phyloP scores from a whole-genome alignment of 345 rosid genomes.

The Populus ilicifolia region DNA sequence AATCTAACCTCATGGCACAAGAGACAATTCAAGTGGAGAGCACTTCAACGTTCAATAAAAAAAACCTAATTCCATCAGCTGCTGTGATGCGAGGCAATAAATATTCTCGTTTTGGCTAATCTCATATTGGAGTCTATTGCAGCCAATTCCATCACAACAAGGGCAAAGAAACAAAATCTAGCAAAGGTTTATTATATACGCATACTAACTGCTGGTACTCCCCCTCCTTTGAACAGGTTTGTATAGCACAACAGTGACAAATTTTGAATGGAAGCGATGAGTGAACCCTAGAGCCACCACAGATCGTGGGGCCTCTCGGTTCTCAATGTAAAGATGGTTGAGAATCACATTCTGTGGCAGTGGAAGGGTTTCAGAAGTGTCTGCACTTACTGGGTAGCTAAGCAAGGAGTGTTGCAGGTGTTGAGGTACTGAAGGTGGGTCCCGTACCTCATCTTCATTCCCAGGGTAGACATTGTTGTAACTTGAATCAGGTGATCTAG shows the following conservation, averaged over 20 bases:
- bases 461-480: constrained; percentile 64
- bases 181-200: constrained; percentile 15
- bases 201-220: constrained; percentile 42
- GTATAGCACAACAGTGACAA: constrained; percentile 88
- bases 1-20: constrained; percentile 12
- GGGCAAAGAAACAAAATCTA: constrained; percentile 14
- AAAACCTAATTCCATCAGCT: constrained; percentile 7
- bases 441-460: constrained; percentile 76
- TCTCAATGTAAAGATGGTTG: constrained; percentile 92
- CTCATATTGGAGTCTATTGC: constrained; percentile 12
- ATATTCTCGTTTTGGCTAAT: constrained; percentile 13
- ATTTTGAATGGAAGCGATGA: constrained; percentile 84
- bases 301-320: constrained; percentile 74
- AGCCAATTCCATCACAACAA: constrained; percentile 20
- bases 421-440: constrained; percentile 78
- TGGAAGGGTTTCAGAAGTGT: constrained; percentile 43
- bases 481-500: constrained; percentile 86
- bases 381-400: constrained; percentile 46
- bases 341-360: constrained; percentile 61
- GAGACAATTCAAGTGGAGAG: constrained; percentile 12
- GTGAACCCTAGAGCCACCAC: constrained; percentile 92
- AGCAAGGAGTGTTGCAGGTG: constrained; percentile 71
- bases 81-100: constrained; percentile 18
- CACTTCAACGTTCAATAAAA: constrained; percentile 12
- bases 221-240: constrained; percentile 54